Base-by-base conservation (phyloP, 345 rosid genomes). In the Lepidium sativum region DNA sequence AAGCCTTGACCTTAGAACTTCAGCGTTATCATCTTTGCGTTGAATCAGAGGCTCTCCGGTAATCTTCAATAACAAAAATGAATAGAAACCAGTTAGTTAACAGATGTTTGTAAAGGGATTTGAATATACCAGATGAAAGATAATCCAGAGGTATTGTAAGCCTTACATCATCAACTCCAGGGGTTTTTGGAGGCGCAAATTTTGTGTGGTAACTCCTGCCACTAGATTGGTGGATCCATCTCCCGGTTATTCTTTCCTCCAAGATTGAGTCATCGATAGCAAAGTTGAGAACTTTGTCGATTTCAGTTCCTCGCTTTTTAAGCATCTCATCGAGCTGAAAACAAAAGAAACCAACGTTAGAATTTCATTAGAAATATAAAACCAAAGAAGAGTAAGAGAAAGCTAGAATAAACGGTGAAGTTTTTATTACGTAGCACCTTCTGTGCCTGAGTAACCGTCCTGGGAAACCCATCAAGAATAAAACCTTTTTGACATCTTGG, bases 201-300 rank as follows among this genome's bases (percentile, higher is more conserved):
- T 83, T 91, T 4, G 90, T 79, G 80, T 91, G 98, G 79, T 88
- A 91, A 54, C 86, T 82, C 73, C 92, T 83, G 54, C 98, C 95
- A 72, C 98, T 91, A 0, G 95, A 80, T 66, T 92, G 92, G 62
- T 91, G 98, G 55, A 91, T 88, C 98, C 92, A 91, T 52, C 92
- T 78, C 53, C 98, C 96, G 5, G 90, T 86, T 54, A 91, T 91
- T 75, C 98, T 88, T 78, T 91, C 96, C 79, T 88, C 96, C 88
- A 91, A 80, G 78, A 88, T 67, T 41, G 84, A 77, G 83, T 91
- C 98, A 47, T 85, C 86, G 7, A 88, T 81, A 15, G 92, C 96
- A 80, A 91, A 91, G 75, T 88, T 78, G 52, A 91, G 82, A 63
- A 91, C 95, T 74, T 83, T 88, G 57, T 88, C 90, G 40, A 91